Percentiles rank a stretch among this genome's conserved stretches.
Evolutionary conservation across 1,284 basidiomycete species (phyloP).

Genomic region (Mycosarcoma mackinlayi): DNA sequence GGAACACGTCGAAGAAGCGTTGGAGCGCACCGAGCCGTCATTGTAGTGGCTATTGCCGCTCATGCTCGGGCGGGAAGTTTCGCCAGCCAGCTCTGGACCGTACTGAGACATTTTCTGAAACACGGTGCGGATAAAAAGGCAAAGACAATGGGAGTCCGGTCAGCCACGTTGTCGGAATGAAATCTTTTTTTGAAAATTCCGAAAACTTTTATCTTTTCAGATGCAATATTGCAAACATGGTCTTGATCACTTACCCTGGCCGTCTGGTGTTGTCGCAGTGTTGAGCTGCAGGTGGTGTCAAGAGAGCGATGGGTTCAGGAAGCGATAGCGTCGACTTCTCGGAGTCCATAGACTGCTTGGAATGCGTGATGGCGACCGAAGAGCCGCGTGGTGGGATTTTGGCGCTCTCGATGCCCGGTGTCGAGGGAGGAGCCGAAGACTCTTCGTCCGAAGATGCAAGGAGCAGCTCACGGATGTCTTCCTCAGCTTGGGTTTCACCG

Average conservation of each 20-base stretch:
- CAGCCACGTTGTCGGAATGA: too few species aligned
- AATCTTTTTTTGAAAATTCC: too few species aligned
- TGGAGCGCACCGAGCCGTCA: constrained; percentile 16
- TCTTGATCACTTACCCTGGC: constrained; percentile 18
- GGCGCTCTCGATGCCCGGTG: constrained; percentile 25
- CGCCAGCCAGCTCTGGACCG: constrained; percentile 41
- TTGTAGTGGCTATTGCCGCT: constrained; percentile 3
- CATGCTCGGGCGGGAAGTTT: constrained; percentile 36
- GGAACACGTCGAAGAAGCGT: constrained; percentile 6
- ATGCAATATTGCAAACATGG: background rate
- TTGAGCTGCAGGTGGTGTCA: constrained; percentile 10
- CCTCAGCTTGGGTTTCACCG: constrained; percentile 10
- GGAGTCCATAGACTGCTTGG: constrained; percentile 42
- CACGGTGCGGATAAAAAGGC: background rate
- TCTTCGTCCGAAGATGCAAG: constrained; percentile 41
- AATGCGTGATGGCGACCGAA: background rate
- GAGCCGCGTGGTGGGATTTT: constrained; percentile 31
- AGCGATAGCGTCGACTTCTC: constrained; percentile 23
- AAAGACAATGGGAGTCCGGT: too few species aligned
- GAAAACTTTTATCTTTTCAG: too few species aligned
- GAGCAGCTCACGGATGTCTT: constrained; percentile 38
- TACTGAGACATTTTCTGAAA: constrained; percentile 38
- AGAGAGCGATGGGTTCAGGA: constrained; percentile 18
- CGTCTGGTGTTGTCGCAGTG: constrained; percentile 5
- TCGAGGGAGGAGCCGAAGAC: constrained; percentile 24